Base-by-base conservation (phyloP, 2,329 filamentous ascomycete genomes). In the Colletotrichum destructivum region DNA sequence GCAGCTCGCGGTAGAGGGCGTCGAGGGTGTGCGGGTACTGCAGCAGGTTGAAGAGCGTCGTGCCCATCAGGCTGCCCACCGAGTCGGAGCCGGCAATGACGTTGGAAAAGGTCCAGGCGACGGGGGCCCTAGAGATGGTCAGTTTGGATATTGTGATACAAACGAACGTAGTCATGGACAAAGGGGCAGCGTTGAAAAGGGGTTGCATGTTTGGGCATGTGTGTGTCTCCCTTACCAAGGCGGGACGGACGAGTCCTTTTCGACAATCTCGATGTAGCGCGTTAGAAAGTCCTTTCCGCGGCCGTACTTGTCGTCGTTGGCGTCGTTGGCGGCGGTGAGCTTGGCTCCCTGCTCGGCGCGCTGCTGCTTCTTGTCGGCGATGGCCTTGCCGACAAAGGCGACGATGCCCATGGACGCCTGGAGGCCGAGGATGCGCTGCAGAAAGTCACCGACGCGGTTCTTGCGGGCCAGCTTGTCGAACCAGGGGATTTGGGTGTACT, bases 381-480 rank as follows among this genome's bases (percentile, higher is more conserved):
- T 79, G 0, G 79, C 77, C 55, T 82, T 80, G 44, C 79, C 81
- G 2, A 80, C 78, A 66, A 79, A 82, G 38, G 69, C 78, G 54
- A 81, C 77, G 18, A 47, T 47, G 11, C 46, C 18, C 46, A 47
- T 47, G 12, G 46, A 47, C 18, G 46, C 46, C 18, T 47, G 46
- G 46, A 47, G 46, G 12, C 46, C 46, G 15, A 47, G 18, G 6
- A 15, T 4, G 6, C 46, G 46, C 18, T 47, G 46, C 44, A 81
- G 55, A 76, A 78, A 82, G 3, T 76, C 40, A 0, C 66, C 77
- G 3, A 81, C 61, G 46, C 65, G 65, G 12, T 68, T 68, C 38
- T 68, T 68, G 18, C 59, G 59, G n/a, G 62, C 46, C 8, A 68
- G 16, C 57, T 51, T 52, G 31, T 68, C 65, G 5, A 68, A 49